Evolutionary conservation across 257 asterid species (phyloP), one percentile per base, ranked within the genome.

Genomic region (Salvia rosmarinus): DNA sequence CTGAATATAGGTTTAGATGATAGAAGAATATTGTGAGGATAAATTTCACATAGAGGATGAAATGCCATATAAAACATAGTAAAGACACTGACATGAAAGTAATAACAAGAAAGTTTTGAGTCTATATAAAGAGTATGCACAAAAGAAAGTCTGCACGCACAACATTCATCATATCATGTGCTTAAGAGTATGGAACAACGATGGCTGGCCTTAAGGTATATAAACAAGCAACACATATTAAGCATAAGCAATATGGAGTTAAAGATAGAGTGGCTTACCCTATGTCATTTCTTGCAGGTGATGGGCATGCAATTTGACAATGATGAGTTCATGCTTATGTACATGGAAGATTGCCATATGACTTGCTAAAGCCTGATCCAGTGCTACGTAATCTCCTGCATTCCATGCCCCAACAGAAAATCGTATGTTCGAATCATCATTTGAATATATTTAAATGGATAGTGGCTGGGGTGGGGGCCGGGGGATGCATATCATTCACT

Each of bases 161-260:
- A 23, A 11, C 52, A 44, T 51, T 28, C n/a, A n/a, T n/a, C 73
- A 42, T 68, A 56, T 68, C 30, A 68, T 5, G n/a, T n/a, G n/a
- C n/a, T n/a, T n/a, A 78, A 75, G 92, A 92, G 82, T 50, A 88
- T 62, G 98, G 97, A n/a, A 92, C 98, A 37, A 92, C 97, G 17
- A 90, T 92, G 98, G 96, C 98, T 32, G 98, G 98, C 9, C 89
- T 92, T 6, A 88, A 90, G 92, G 96, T 87, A 80, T 43, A 2
- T 5, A 34, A 17, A 56, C 9, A 34, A 76, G 66, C 44, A 3
- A 51, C 21, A 37, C 10, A 52, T 20, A 52, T 6, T 37, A 37
- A 5, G 42, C 42, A 5, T 23, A 23, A 70, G 69, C 34, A 35
- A 39, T 30, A 35, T 40, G 61, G n/a, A 30, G 50, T 12, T 21